These are phyloP conservation scores for Cokeromyces recurvatus DNA, from an alignment of 371 early-diverging fungal species.

Conservation along the genomic window DNA sequence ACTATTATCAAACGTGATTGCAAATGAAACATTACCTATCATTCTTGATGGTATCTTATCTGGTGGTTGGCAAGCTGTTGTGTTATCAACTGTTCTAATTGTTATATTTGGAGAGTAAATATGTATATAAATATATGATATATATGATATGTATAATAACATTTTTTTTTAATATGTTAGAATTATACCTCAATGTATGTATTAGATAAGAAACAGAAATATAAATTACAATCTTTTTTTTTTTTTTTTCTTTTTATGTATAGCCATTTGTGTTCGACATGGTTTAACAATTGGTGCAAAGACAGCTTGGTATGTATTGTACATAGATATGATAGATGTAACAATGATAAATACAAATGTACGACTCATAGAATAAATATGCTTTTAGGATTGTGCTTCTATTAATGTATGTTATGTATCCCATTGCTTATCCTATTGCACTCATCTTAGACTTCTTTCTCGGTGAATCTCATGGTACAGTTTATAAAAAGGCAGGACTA, in stretches of 20 bases:
- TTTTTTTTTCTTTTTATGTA: conserved; percentile 9
- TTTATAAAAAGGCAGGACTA: conserved; percentile 82
- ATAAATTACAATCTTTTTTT: too few relatives aligned
- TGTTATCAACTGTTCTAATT: conserved; percentile 82
- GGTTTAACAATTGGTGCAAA: conserved; percentile 80
- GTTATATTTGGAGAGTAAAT: conserved; percentile 91
- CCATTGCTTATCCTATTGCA: conserved; percentile 81
- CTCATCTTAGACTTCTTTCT: conserved; percentile 70
- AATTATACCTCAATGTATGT: conserved; percentile 32
- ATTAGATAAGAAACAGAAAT: conserved; percentile 12
- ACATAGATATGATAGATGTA: too few relatives aligned
- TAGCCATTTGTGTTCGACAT: conserved; percentile 57
- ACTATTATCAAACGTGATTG: conserved; percentile 83
- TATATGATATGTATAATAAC: background rate
- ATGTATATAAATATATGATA: background rate
- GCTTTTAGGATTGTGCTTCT: conserved; percentile 54
- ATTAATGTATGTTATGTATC: conserved; percentile 68
- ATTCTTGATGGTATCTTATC: conserved; percentile 75
- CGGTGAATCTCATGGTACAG: conserved; percentile 76
- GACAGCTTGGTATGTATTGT: conserved; percentile 50
- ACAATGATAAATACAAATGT: too few relatives aligned
- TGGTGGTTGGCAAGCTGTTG: conserved; percentile 81
- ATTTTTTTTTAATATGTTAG: conserved; percentile 51
- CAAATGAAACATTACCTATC: conserved; percentile 94
- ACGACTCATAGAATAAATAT: too few relatives aligned